Conservation (phyloP, 176 grass and related monocot species). For the Oryza meyeriana region DNA sequence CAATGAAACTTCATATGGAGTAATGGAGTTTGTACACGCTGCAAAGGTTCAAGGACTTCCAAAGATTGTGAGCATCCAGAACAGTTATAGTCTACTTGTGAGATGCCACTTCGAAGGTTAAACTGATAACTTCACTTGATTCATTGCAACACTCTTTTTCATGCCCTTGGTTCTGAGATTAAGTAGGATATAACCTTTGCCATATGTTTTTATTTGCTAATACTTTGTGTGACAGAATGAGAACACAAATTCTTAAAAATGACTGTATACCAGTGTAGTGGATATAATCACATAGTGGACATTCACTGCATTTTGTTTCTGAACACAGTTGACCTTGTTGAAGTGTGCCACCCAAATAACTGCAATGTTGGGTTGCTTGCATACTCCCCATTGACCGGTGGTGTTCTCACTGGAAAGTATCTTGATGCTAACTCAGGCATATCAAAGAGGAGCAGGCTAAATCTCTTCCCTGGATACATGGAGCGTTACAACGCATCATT, state of each 20-base stretch:
- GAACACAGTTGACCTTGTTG: conserved; percentile 77
- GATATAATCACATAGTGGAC: not conserved
- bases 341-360: conserved; percentile 90
- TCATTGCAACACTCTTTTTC: not conserved
- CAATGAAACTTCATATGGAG: conserved; percentile 95
- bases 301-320: not conserved
- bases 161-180: conserved; percentile 7
- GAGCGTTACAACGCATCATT: conserved; percentile 70
- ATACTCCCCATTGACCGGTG: conserved; percentile 83
- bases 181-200: not conserved
- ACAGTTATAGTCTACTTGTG: conserved; percentile 72
- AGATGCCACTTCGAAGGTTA: conserved; percentile 87
- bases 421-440: conserved; percentile 40
- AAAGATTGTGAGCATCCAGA: conserved; percentile 93
- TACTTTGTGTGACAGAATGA: not conserved
- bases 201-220: conserved; percentile 13
- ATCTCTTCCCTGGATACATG: conserved; percentile 92
- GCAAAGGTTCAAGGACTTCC: conserved; percentile 62
- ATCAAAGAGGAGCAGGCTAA: conserved; percentile 63
- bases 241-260: too few relatives aligned
- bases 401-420: conserved; percentile 87
- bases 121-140: not conserved
- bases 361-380: conserved; percentile 83
- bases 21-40: conserved; percentile 81
- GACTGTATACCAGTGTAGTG: not conserved